Evolutionary conservation across 345 rosid genomes (phyloP), one percentile per base, ranked within the genome.

Genomic region (Acer yangbiense): DNA sequence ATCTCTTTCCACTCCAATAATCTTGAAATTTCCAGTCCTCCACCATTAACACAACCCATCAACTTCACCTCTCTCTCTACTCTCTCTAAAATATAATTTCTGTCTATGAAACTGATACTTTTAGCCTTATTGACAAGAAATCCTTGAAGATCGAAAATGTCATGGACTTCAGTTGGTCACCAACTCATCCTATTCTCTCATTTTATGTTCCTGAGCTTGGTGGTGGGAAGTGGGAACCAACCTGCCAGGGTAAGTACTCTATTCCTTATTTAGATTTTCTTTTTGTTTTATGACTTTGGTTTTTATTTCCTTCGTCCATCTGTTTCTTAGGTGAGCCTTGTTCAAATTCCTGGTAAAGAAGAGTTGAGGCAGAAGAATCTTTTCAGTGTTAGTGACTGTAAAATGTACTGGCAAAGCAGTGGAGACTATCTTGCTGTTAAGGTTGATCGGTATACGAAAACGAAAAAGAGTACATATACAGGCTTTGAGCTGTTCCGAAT

Each of bases 401-500:
- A 93, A 74, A 91, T 96, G 97, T 94, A 94, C 78, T 96, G 98
- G 99, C 99, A 96, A 83, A 94, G 97, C 84, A 89, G 83, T 78
- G 99, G 99, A 7, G 98, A 96, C 23, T 96, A 96, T 76, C 95
- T 96, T 57, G 98, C 99, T 68, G 97, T 96, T 8, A 87, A 92
- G 84, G 98, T 93, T 57, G 98, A 96, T 72, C 91, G 98, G 25
- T 93, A 90, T 82, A 94, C 99, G 7, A 96, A 96, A 79, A 92
- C 99, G 14, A 96, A 94, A 88, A 94, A 92, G 80, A 94, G 95
- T 84, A 96, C 99, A 4, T 92, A 91, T 80, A 91, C 99, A 23
- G 99, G 98, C 27, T 94, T 96, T 74, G 99, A 96, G 86, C 93
- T 96, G 78, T 92, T 96, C 89, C 88, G 98, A 65, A 94, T 96